These are phyloP conservation scores for Calocybe cyanea DNA, from an alignment of 768 basidiomycete genomes.

Conservation along the genomic window DNA sequence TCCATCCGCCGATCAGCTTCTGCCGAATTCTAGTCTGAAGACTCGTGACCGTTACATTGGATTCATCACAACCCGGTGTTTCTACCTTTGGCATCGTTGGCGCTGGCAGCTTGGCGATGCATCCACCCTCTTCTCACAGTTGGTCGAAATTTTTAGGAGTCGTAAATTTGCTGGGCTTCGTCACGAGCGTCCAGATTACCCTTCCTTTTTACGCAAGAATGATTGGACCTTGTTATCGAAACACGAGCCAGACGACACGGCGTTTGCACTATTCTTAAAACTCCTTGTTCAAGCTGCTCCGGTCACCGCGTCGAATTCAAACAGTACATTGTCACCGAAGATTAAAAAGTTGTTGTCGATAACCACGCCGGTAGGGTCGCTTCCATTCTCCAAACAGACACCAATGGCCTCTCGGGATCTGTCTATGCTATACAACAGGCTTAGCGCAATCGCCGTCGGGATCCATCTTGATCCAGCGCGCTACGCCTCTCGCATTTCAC, in stretches of 20 bases:
- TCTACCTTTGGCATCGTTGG: constrained; percentile 74
- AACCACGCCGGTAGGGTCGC: constrained; percentile 65
- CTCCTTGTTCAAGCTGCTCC: constrained; percentile 63
- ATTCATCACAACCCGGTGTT: constrained; percentile 66
- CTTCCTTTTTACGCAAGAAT: constrained; percentile 59
- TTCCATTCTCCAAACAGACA: constrained; percentile 54
- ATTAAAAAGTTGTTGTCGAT: constrained; percentile 69
- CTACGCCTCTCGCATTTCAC: constrained; percentile 51
- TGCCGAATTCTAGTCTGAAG: constrained; percentile 34
- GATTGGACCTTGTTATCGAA: constrained; percentile 51
- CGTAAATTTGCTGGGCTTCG: constrained; percentile 73
- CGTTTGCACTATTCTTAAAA: constrained; percentile 79
- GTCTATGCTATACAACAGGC: constrained; percentile 80
- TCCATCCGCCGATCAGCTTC: constrained; percentile 34
- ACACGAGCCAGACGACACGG: constrained; percentile 56
- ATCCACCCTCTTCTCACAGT: constrained; percentile 52
- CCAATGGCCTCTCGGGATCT: constrained; percentile 53
- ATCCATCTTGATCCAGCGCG: constrained; percentile 58
- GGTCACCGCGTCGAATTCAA: constrained; percentile 24
- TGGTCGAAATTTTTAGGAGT: constrained; percentile 71
- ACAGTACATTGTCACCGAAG: constrained; percentile 33
- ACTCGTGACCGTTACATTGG: constrained; percentile 71
- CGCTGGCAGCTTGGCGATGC: constrained; percentile 64
- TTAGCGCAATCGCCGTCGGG: constrained; percentile 67
- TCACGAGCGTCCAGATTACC: constrained; percentile 60